A percentile compares a stretch with the other conserved stretches of the same genome.
phyloP scores from a whole-genome alignment of 208 protist species.

The Leishmania tarentolae region DNA sequence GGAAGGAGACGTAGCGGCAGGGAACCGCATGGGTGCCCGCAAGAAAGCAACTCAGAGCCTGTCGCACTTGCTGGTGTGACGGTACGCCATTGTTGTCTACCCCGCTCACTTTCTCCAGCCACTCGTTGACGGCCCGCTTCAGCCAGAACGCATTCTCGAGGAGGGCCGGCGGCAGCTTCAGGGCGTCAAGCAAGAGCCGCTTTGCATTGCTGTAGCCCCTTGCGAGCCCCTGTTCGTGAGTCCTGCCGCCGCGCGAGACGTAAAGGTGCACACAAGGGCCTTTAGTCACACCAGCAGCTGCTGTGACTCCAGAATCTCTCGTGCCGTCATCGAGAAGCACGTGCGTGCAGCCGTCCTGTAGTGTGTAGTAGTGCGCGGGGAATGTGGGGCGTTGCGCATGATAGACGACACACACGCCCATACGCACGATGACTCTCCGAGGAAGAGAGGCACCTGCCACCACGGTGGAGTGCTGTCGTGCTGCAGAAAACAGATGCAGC shows the following conservation, averaged over 20 bases:
- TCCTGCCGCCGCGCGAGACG: slow-evolving; percentile 21
- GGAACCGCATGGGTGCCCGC: slow-evolving; percentile 17
- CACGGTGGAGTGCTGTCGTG: neutral
- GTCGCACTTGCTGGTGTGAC: neutral
- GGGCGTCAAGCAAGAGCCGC: slow-evolving; percentile 8
- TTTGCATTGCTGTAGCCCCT: slow-evolving; percentile 9
- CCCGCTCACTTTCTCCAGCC: slow-evolving; percentile 2
- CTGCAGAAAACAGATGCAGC: slow-evolving; percentile 21
- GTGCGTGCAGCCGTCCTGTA: slow-evolving; percentile 21
- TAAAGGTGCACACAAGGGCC: slow-evolving; percentile 21
- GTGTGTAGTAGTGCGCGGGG: slow-evolving; percentile 29
- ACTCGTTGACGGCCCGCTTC: slow-evolving; percentile 15
- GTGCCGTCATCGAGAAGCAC: slow-evolving; percentile 1
- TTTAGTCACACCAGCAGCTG: neutral
- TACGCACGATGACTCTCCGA: slow-evolving; percentile 19
- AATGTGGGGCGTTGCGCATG: slow-evolving; percentile 22
- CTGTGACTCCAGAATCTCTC: neutral
- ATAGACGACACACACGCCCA: slow-evolving; percentile 30
- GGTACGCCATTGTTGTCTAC: neutral
- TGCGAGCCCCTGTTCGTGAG: slow-evolving; percentile 17
- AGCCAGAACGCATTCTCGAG: slow-evolving; percentile 29
- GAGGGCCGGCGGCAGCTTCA: slow-evolving; percentile 17
- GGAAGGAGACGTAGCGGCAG: slow-evolving; percentile 24
- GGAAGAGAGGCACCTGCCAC: neutral
- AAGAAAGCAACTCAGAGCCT: slow-evolving; percentile 13